These are phyloP conservation scores for Platanus orientalis DNA, from an alignment of 164 flowering plant genomes.

Conservation along the genomic window DNA sequence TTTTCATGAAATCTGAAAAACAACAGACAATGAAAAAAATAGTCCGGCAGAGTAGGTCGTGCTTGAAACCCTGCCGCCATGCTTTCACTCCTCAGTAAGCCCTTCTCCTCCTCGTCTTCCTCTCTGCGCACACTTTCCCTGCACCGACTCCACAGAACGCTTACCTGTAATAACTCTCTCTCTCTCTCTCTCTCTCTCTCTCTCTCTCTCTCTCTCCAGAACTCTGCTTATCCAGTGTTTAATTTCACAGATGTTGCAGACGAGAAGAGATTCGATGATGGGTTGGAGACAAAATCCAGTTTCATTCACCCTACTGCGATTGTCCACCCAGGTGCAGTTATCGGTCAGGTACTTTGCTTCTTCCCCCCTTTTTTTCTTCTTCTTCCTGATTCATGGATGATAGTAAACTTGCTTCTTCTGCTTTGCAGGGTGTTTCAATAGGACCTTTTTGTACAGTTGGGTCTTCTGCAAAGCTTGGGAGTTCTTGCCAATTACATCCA, in stretches of 20 bases:
- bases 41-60: too few species aligned
- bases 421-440: conserved; percentile 62
- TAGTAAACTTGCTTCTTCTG: too few species aligned
- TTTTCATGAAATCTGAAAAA: too few species aligned
- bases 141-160: too few species aligned
- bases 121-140: too few species aligned
- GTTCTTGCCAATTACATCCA: conserved; percentile 63
- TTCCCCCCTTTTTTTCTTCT: too few species aligned
- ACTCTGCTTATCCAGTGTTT: background rate
- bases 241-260: conserved; percentile 18
- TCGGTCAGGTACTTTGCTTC: conserved; percentile 47
- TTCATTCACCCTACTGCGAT: conserved; percentile 46
- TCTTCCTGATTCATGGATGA: too few species aligned
- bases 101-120: too few species aligned
- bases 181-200: background rate
- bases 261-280: conserved; percentile 1
- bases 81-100: too few species aligned
- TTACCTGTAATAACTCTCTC: background rate
- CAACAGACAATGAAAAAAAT: too few species aligned
- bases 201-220: background rate
- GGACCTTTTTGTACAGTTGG: conserved; percentile 92
- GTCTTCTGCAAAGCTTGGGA: conserved; percentile 62
- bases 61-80: too few species aligned
- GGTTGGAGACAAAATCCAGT: conserved; percentile 7
- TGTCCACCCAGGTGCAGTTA: conserved; percentile 43